These are phyloP conservation scores for Suillus occidentalis DNA, from an alignment of 768 basidiomycete species.

Conservation along the genomic window DNA sequence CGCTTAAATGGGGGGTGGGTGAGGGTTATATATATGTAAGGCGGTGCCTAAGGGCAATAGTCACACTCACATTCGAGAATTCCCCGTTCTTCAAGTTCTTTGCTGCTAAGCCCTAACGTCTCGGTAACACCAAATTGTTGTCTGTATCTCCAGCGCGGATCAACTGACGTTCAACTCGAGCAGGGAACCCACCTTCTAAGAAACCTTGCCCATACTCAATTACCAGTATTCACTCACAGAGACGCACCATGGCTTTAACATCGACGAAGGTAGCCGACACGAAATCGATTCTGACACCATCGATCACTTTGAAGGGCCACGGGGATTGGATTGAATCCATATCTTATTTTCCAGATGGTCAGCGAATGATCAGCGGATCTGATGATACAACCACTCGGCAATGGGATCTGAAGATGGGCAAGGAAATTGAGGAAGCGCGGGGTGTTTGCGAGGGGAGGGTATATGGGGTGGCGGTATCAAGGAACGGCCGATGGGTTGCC, in stretches of 20 bases:
- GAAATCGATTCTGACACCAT: neutral
- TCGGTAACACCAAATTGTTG: neutral
- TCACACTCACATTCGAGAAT: too few species aligned
- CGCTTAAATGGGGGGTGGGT: too few species aligned
- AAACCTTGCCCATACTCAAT: neutral
- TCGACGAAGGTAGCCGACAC: neutral
- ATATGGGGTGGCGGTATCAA: neutral
- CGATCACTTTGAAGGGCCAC: neutral
- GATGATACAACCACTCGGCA: too few species aligned
- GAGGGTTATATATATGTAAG: too few species aligned
- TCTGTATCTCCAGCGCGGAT: neutral
- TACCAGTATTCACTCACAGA: neutral
- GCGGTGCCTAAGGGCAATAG: too few species aligned
- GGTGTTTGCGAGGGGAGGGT: neutral
- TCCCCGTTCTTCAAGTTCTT: too few species aligned
- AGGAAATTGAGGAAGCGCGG: too few species aligned
- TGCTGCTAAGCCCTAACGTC: too few species aligned
- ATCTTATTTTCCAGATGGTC: neutral
- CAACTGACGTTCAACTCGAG: neutral
- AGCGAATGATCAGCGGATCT: too few species aligned
- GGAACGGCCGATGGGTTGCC: neutral
- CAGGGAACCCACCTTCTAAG: neutral
- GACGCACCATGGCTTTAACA: neutral
- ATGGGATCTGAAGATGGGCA: too few species aligned
- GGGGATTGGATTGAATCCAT: fast-evolving